phyloP scores from a whole-genome alignment of 2,329 filamentous ascomycete species.

The Aspergillus brasiliensis region DNA sequence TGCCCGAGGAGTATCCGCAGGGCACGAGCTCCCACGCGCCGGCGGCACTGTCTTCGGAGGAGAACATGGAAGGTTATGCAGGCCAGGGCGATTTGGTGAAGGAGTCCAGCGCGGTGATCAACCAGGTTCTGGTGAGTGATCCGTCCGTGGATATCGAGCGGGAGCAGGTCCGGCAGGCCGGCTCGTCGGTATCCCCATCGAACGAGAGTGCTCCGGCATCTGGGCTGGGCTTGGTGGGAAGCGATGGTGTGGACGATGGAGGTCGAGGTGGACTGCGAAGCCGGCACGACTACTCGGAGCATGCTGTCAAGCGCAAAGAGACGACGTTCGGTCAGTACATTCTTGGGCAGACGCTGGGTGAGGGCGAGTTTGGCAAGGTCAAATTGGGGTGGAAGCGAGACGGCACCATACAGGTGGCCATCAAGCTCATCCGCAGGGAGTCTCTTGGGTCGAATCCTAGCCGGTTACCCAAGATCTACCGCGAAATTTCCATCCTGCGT shows the following conservation, averaged over 20 bases:
- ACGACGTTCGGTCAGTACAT: slow-evolving; percentile 95
- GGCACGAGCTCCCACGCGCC: slow-evolving; percentile 44
- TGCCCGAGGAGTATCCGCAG: slow-evolving; percentile 50
- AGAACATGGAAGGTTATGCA: slow-evolving; percentile 57
- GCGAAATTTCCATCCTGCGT: slow-evolving; percentile 88
- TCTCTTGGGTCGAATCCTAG: slow-evolving; percentile 84
- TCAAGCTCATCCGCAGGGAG: slow-evolving; percentile 95
- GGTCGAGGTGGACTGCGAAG: slow-evolving; percentile 40
- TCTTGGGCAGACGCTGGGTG: slow-evolving; percentile 90
- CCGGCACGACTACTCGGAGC: slow-evolving; percentile 59
- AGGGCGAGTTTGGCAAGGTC: slow-evolving; percentile 98
- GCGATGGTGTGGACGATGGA: slow-evolving; percentile 53
- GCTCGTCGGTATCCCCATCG: slow-evolving; percentile 53
- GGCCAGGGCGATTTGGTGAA: slow-evolving; percentile 65
- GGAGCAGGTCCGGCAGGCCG: slow-evolving; percentile 68
- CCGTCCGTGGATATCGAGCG: slow-evolving; percentile 72
- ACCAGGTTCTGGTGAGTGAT: slow-evolving; percentile 74
- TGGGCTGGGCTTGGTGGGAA: slow-evolving; percentile 53
- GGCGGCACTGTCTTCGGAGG: slow-evolving; percentile 34
- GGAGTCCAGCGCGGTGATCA: slow-evolving; percentile 78
- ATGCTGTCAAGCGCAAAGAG: slow-evolving; percentile 70
- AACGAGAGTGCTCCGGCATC: slow-evolving; percentile 49
- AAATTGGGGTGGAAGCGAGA: slow-evolving; percentile 98
- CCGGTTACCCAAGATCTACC: slow-evolving; percentile 92
- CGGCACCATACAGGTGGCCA: slow-evolving; percentile 89